Percentiles rank a stretch among this genome's conserved stretches.
These are phyloP conservation scores for Aspergillus intermedius DNA, from an alignment of 2,329 filamentous ascomycete genomes.

Conservation along the genomic window DNA sequence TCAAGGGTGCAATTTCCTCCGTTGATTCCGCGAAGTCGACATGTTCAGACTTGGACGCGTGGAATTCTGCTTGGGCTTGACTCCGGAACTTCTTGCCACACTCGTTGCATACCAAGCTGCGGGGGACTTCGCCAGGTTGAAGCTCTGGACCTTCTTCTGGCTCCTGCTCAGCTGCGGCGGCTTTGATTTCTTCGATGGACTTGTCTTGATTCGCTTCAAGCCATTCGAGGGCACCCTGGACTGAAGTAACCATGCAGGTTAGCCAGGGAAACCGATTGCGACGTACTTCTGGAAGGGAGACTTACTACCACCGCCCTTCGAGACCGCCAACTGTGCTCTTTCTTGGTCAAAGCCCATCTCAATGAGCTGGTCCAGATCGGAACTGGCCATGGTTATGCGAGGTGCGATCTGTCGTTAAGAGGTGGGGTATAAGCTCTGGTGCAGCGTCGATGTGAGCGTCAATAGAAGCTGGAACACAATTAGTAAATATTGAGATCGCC, in stretches of 20 bases:
- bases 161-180: conserved; percentile 46
- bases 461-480: neutral
- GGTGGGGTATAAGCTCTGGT: conserved; percentile 2
- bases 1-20: conserved; percentile 83
- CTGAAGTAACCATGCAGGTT: conserved; percentile 39
- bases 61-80: conserved; percentile 75
- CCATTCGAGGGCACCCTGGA: conserved; percentile 90
- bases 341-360: conserved; percentile 76
- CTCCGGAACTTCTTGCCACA: conserved; percentile 87
- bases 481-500: neutral
- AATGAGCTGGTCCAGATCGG: conserved; percentile 55
- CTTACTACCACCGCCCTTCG: conserved; percentile 73
- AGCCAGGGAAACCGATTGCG: conserved; percentile 1
- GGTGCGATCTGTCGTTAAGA: neutral
- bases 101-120: conserved; percentile 86
- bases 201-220: conserved; percentile 88
- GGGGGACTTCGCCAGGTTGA: conserved; percentile 63
- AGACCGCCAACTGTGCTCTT: conserved; percentile 74
- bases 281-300: conserved; percentile 9
- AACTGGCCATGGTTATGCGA: conserved; percentile 30
- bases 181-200: conserved; percentile 71
- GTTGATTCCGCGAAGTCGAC: conserved; percentile 88
- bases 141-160: conserved; percentile 58
- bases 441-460: neutral
- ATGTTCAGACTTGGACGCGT: conserved; percentile 86